Conservation (phyloP, 495 filamentous ascomycete genomes). For the Diplogelasinospora grovesii region DNA sequence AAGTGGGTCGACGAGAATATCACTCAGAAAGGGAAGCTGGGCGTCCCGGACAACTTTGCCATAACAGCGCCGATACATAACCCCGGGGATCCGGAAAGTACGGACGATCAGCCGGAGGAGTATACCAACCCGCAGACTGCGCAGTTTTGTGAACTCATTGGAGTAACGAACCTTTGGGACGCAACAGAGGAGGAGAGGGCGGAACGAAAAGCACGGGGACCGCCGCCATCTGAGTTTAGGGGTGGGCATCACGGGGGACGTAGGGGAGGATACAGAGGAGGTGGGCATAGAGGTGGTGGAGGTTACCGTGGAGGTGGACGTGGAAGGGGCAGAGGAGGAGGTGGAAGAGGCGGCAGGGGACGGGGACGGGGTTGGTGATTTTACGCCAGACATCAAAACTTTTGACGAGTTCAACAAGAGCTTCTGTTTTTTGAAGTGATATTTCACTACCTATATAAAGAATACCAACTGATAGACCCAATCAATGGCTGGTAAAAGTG, state of each 20-base stretch:
- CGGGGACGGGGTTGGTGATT: not conserved
- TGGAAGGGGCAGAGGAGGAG: slow-evolving; percentile 22
- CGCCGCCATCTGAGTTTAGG: slow-evolving; percentile 24
- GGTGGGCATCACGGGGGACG: slow-evolving; percentile 23
- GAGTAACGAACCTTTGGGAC: slow-evolving; percentile 71
- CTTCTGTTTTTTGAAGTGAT: too few species aligned
- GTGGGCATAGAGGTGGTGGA: slow-evolving; percentile 31
- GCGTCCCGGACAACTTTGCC: slow-evolving; percentile 68
- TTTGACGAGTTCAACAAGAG: too few species aligned
- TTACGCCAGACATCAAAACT: too few species aligned
- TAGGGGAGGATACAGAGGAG: slow-evolving; percentile 25
- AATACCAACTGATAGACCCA: too few species aligned
- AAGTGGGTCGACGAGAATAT: slow-evolving; percentile 74
- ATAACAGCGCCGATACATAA: slow-evolving; percentile 68
- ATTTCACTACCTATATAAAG: too few species aligned
- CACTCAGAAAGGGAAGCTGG: slow-evolving; percentile 49
- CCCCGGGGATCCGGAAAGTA: slow-evolving; percentile 27
- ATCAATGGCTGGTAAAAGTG: too few species aligned
- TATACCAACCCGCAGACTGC: slow-evolving; percentile 78
- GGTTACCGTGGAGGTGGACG: slow-evolving; percentile 30
- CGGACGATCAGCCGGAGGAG: slow-evolving; percentile 53
- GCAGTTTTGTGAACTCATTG: slow-evolving; percentile 68
- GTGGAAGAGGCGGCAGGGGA: slow-evolving; percentile 8
- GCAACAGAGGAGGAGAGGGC: slow-evolving; percentile 60
- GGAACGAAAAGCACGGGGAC: slow-evolving; percentile 41